phyloP scores from a whole-genome alignment of 495 filamentous ascomycete genomes.

The Aspergillus leporis region DNA sequence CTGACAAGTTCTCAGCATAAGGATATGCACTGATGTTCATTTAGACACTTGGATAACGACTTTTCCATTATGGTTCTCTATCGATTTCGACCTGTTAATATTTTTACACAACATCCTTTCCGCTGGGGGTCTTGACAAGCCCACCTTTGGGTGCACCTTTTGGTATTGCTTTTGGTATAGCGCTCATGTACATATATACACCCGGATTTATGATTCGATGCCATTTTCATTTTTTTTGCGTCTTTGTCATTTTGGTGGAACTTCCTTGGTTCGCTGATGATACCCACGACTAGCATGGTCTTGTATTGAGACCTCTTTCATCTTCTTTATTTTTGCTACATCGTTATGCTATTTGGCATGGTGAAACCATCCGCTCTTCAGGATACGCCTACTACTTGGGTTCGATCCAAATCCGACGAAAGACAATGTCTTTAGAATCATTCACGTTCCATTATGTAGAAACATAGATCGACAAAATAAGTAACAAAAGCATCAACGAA shows the following conservation, averaged over 20 bases:
- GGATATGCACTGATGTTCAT: not conserved
- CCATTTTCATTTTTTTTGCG: not conserved
- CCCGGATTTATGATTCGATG: not conserved
- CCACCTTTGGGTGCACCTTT: not conserved
- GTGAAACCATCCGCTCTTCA: not conserved
- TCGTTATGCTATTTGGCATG: not conserved
- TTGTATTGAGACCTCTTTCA: not conserved
- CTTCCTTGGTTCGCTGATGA: slow-evolving; percentile 11
- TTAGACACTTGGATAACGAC: slow-evolving; percentile 8
- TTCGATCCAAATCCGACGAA: not conserved
- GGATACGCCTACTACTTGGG: not conserved
- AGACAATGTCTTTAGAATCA: slow-evolving; percentile 9
- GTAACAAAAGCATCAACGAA: slow-evolving; percentile 23
- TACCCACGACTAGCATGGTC: slow-evolving; percentile 8
- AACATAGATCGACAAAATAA: slow-evolving; percentile 32
- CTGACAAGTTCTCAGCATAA: not conserved
- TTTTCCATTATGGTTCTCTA: not conserved
- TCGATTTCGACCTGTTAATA: not conserved
- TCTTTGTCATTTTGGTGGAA: not conserved
- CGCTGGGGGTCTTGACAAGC: not conserved
- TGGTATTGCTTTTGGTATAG: not conserved
- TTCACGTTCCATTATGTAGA: slow-evolving; percentile 37
- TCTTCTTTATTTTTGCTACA: not conserved
- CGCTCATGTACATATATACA: not conserved
- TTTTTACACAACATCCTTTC: not conserved